Percentiles rank a stretch among this genome's conserved stretches.
phyloP scores from a whole-genome alignment of 1,284 basidiomycete genomes.

The Leccinum huronense region DNA sequence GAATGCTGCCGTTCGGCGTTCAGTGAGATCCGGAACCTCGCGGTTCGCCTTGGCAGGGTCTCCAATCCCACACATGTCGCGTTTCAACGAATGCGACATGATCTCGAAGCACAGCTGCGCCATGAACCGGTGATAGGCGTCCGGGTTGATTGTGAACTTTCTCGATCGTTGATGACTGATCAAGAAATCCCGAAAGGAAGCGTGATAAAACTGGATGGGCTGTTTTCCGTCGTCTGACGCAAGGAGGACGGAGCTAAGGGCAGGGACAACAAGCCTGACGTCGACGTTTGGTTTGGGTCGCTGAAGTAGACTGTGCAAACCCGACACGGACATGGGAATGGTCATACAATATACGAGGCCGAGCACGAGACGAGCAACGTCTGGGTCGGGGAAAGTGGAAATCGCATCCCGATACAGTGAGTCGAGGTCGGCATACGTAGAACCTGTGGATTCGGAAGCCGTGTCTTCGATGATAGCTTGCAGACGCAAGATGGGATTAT shows the following conservation, averaged over 20 bases:
- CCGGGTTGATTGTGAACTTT: constrained; percentile 20
- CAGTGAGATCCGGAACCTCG: constrained; percentile 24
- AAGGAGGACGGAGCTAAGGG: constrained; percentile 22
- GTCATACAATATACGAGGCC: constrained; percentile 23
- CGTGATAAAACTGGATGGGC: constrained; percentile 26
- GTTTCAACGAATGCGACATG: constrained; percentile 23
- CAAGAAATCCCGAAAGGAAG: constrained; percentile 27
- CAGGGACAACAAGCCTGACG: constrained; percentile 19
- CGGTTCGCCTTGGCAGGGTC: constrained; percentile 23
- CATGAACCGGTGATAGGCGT: constrained; percentile 20
- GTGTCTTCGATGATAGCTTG: constrained; percentile 21
- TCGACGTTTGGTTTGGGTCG: constrained; percentile 17
- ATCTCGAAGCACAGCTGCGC: constrained; percentile 21
- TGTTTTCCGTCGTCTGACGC: constrained; percentile 23
- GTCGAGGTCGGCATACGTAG: constrained; percentile 26
- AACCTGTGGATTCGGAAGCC: background rate
- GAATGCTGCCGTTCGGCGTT: constrained; percentile 15
- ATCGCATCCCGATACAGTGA: constrained; percentile 25
- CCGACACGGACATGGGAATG: constrained; percentile 20
- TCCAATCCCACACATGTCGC: constrained; percentile 26
- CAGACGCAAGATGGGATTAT: constrained; percentile 18
- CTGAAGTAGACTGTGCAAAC: constrained; percentile 18
- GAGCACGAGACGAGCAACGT: constrained; percentile 20
- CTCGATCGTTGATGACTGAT: constrained; percentile 17
- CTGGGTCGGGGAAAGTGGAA: constrained; percentile 18